Conservation (phyloP, 192 early-diverging fungal genomes). For the Coemansia sp. region DNA sequence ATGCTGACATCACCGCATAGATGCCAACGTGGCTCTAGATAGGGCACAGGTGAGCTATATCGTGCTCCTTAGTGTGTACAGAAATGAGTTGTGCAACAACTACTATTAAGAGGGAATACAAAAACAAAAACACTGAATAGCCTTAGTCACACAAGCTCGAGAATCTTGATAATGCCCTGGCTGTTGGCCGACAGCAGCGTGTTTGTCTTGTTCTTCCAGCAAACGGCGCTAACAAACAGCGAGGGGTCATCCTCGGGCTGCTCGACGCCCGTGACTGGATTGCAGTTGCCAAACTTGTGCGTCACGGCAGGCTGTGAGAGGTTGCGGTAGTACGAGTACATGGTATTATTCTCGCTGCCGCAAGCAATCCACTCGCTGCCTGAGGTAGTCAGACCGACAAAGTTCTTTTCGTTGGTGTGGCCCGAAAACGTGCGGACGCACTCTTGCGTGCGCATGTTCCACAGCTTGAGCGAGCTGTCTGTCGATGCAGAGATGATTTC, state of each 20-base stretch:
- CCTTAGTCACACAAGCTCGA: slow-evolving; percentile 61
- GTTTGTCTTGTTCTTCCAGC: slow-evolving; percentile 81
- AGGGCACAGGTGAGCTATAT: too few species aligned
- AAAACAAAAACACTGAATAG: neutral
- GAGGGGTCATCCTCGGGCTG: slow-evolving; percentile 58
- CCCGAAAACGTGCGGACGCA: slow-evolving; percentile 77
- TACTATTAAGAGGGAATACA: neutral
- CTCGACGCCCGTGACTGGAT: slow-evolving; percentile 65
- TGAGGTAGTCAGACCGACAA: slow-evolving; percentile 87
- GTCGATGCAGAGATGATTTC: slow-evolving; percentile 89
- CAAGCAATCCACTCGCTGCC: slow-evolving; percentile 82
- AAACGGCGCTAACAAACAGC: slow-evolving; percentile 88
- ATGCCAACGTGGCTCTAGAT: too few species aligned
- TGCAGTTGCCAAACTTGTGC: slow-evolving; percentile 73
- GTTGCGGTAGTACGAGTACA: slow-evolving; percentile 80
- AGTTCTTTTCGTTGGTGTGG: slow-evolving; percentile 93
- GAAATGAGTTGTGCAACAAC: too few species aligned
- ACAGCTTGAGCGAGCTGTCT: slow-evolving; percentile 87
- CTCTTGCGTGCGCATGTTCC: slow-evolving; percentile 62
- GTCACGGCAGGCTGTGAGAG: slow-evolving; percentile 72
- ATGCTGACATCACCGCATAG: too few species aligned
- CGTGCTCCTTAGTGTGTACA: too few species aligned
- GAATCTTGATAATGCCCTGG: slow-evolving; percentile 82
- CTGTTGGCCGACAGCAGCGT: slow-evolving; percentile 84
- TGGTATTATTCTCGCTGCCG: slow-evolving; percentile 90